phyloP scores from a whole-genome alignment of 108 stramenopile genomes.

The Asterionellopsis glacialis region DNA sequence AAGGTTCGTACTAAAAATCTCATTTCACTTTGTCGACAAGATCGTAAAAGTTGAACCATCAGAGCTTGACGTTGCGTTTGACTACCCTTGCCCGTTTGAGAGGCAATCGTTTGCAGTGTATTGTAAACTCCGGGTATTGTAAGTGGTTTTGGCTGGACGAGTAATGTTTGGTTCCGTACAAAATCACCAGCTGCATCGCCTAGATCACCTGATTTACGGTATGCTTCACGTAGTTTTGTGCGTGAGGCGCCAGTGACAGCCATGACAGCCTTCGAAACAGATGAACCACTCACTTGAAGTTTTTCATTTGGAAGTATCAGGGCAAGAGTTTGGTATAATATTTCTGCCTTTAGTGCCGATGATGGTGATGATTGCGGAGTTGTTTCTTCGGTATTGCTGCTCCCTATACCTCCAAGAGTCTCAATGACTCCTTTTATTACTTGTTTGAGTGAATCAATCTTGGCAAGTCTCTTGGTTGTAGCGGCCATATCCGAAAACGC shows the following conservation, averaged over 20 bases:
- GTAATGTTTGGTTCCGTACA: constrained; percentile 23
- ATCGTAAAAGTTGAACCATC: constrained; percentile 27
- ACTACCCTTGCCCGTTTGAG: constrained; percentile 13
- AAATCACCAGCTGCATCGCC: constrained; percentile 39
- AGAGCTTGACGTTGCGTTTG: constrained; percentile 16
- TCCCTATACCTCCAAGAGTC: constrained; percentile 2
- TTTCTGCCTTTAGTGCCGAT: constrained; percentile 3
- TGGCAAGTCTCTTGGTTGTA: constrained; percentile 34
- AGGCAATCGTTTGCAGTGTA: constrained; percentile 15
- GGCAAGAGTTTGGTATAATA: constrained; percentile 4
- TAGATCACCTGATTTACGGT: constrained; percentile 36
- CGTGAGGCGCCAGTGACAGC: constrained; percentile 23
- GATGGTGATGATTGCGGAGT: neutral
- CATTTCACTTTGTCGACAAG: constrained; percentile 24
- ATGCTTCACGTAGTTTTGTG: constrained; percentile 27
- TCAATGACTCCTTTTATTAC: constrained; percentile 16
- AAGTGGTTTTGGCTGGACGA: constrained; percentile 10
- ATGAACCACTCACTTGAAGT: constrained; percentile 34
- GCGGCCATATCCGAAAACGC: constrained; percentile 27
- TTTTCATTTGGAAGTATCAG: constrained; percentile 13
- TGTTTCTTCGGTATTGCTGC: neutral
- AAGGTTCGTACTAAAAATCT: constrained; percentile 44
- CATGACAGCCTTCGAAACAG: constrained; percentile 34
- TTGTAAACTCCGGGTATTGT: constrained; percentile 21
- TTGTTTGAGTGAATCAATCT: constrained; percentile 23